Percentiles rank a stretch among this genome's conserved stretches.
These are phyloP conservation scores for Bertia moriformis DNA, from an alignment of 2,329 filamentous ascomycete genomes.

Conservation along the genomic window DNA sequence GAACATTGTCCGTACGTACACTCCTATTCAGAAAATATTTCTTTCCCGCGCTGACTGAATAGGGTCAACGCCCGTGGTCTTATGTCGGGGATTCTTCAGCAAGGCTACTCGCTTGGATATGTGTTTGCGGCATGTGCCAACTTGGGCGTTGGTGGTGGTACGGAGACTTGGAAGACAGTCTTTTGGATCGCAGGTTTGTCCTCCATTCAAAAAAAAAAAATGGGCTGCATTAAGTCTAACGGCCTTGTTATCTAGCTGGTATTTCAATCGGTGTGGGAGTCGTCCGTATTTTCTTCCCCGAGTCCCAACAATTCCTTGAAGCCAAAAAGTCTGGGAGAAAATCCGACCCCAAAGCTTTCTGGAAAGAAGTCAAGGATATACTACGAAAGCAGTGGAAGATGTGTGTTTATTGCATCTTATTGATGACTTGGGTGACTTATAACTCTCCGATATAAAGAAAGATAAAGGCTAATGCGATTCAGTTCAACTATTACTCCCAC, in stretches of 20 bases:
- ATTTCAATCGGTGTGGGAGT: conserved; percentile 56
- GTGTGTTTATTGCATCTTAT: conserved; percentile 61
- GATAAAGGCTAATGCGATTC: neutral
- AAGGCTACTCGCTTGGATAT: conserved; percentile 70
- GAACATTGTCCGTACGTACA: conserved; percentile 51
- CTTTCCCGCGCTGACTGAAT: conserved; percentile 1
- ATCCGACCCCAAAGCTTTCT: conserved; percentile 38
- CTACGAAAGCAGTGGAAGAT: conserved; percentile 59
- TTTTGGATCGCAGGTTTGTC: conserved; percentile 50
- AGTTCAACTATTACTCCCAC: conserved; percentile 60
- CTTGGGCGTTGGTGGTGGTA: conserved; percentile 51
- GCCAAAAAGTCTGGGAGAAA: conserved; percentile 46
- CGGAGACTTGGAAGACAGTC: conserved; percentile 58
- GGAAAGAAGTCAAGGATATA: conserved; percentile 56
- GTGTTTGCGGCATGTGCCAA: conserved; percentile 65
- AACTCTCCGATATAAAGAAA: conserved; percentile 11
- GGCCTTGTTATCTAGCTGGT: conserved; percentile 26
- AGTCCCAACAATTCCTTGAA: conserved; percentile 62
- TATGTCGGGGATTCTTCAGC: conserved; percentile 70
- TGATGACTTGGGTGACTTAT: conserved; percentile 53
- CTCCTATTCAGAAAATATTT: neutral
- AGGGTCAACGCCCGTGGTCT: conserved; percentile 56
- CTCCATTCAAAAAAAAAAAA: conserved; percentile 2
- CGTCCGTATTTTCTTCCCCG: conserved; percentile 54
- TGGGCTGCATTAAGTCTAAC: neutral